These are phyloP conservation scores for Takashimella tepidaria DNA, from an alignment of 1,284 basidiomycete species.

Conservation along the genomic window DNA sequence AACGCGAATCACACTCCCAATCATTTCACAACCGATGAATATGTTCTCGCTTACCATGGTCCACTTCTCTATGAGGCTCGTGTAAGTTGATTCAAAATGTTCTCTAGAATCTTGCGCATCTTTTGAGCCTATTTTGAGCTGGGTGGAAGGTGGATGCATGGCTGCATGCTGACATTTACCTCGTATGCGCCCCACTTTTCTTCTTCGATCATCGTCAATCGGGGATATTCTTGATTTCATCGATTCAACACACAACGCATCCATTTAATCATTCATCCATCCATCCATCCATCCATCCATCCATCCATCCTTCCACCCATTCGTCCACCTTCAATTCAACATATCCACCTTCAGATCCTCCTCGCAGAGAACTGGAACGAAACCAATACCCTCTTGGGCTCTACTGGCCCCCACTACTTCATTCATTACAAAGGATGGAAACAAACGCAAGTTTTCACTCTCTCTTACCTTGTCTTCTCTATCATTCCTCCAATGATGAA, in stretches of 20 bases:
- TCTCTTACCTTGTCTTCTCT: background rate
- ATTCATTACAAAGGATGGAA: slow-evolving; percentile 99
- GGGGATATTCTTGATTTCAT: too few relatives aligned
- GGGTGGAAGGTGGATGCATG: slow-evolving; percentile 2
- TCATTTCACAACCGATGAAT: slow-evolving; percentile 58
- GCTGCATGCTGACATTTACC: slow-evolving; percentile 18
- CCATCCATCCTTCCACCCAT: slow-evolving; percentile 2
- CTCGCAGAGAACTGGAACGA: slow-evolving; percentile 73
- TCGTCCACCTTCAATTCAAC: background rate
- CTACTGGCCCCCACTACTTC: slow-evolving; percentile 75
- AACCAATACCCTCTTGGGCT: slow-evolving; percentile 60
- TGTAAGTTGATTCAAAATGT: slow-evolving; percentile 42
- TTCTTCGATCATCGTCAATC: too few relatives aligned
- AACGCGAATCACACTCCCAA: slow-evolving; percentile 20
- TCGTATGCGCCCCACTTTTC: background rate
- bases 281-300: background rate
- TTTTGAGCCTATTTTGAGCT: slow-evolving; percentile 13
- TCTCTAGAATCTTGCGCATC: slow-evolving; percentile 4
- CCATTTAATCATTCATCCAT: background rate
- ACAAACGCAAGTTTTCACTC: slow-evolving; percentile 67
- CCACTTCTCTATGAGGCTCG: slow-evolving; percentile 94
- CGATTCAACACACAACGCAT: background rate
- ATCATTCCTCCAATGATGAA: background rate
- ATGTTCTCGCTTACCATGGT: slow-evolving; percentile 88
- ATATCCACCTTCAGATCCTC: slow-evolving; percentile 55